Evolutionary conservation across 768 basidiomycete species (phyloP).

Genomic region (Leucogyrophana mollusca): DNA sequence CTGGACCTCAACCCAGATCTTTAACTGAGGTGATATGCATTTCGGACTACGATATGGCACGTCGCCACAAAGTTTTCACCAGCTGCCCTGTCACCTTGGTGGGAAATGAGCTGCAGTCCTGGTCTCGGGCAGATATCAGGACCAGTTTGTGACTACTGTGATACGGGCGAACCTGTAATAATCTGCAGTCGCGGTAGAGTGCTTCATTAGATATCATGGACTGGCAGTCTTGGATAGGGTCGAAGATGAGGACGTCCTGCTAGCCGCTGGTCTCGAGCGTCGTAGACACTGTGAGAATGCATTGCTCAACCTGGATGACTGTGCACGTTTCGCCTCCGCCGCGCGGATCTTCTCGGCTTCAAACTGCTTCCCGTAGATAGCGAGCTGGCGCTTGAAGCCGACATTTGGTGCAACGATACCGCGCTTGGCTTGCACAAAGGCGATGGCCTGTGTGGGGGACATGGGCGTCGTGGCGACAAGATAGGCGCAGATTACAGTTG

Average conservation of each 20-base stretch:
- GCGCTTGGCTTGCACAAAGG: conserved; percentile 53
- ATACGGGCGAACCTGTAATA: no score
- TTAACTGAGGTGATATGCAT: conserved; percentile 30
- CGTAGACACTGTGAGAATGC: no score
- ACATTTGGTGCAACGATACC: conserved; percentile 63
- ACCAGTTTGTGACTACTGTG: no score
- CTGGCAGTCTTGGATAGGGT: no score
- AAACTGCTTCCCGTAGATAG: conserved; percentile 31
- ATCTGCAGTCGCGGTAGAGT: neutral
- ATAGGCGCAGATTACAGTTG: conserved; percentile 77
- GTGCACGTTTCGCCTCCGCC: conserved; percentile 6
- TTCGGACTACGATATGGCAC: no score
- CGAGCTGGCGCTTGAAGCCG: conserved; percentile 63
- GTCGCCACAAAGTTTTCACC: no score
- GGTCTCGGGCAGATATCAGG: no score
- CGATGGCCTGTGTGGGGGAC: conserved; percentile 52
- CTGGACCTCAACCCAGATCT: conserved; percentile 84
- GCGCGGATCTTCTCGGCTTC: conserved; percentile 20
- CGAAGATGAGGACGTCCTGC: no score
- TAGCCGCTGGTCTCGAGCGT: no score
- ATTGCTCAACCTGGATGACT: no score
- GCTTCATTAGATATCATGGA: neutral
- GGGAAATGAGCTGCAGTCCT: no score
- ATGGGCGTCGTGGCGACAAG: conserved; percentile 52
- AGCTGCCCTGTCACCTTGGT: no score